Base-by-base conservation (phyloP, 805 yeast genomes). In the Saccharomycopsis sp. region DNA sequence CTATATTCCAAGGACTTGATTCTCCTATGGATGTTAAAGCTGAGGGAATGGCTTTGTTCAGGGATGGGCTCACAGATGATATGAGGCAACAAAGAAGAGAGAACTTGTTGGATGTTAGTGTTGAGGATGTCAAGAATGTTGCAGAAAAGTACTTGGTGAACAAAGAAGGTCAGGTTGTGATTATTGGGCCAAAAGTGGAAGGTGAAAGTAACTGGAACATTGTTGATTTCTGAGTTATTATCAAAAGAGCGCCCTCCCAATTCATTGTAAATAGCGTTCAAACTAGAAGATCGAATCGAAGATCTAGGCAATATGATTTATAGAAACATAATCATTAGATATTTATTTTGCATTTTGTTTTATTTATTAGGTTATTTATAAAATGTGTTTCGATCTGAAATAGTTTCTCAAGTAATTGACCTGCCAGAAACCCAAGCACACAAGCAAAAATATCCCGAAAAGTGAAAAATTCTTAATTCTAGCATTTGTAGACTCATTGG, bases 401-500 rank as follows among this genome's bases (percentile, higher is more conserved):
- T 84, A 92, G 60, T 83, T 80, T 67, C 95, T 80, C 65, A 92
- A 73, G 65, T 92, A 92, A 53, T 77, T 75, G 51, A 92, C 71
- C 70, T 92, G 97, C 94, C 96, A 89, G 29, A 71, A 77, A 37
- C 96, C 96, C 53, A 92, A 75, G 19, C 76, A 75, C 39, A 86
- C 57, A 59, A 92, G 72, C 27, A 86, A 69, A 30, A 80, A 22
- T 44, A 87, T 69, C 46, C 86, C 75, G 34, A 77, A 55, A 23
- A 83, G 53, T 12, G 95, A 84, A 60, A 92, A 92, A 65, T 80
- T 77, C 65, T 86, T 80, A 45, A 89, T 96, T 59, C 98, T 79
- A 52, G 80, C 71, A 65, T 92, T 92, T 38, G 98, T 92, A 32
- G 94, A 80, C 68, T 92, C 98, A 63, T 92, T 92, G 38, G 98